Evolutionary conservation across 2,329 filamentous ascomycete species (phyloP).

Genomic region (Phoma sp.): DNA sequence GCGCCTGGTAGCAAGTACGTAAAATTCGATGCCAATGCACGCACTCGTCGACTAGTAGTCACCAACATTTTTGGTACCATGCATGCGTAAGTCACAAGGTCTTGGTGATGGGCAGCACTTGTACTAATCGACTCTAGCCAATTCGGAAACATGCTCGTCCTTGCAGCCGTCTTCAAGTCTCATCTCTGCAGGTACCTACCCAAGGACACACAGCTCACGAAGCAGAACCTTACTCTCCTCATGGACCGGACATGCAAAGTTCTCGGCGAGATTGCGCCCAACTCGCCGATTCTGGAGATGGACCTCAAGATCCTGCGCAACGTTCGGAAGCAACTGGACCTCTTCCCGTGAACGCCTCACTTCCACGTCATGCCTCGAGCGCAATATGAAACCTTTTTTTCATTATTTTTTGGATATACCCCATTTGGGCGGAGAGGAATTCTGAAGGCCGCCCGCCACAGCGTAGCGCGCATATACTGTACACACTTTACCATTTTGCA

Average conservation of each 20-base stretch:
- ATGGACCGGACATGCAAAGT: slow-evolving; percentile 71
- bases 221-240: slow-evolving; percentile 31
- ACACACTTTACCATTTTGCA: slow-evolving; percentile 18
- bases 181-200: slow-evolving; percentile 43
- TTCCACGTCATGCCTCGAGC: slow-evolving; percentile 1
- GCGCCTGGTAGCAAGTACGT: slow-evolving; percentile 30
- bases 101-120: neutral
- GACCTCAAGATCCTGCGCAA: slow-evolving; percentile 76
- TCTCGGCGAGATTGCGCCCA: slow-evolving; percentile 71
- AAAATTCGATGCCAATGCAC: slow-evolving; percentile 59
- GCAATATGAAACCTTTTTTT: slow-evolving; percentile 1
- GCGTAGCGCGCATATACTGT: slow-evolving; percentile 14
- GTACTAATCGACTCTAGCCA: slow-evolving; percentile 64
- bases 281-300: slow-evolving; percentile 74
- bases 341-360: slow-evolving; percentile 14
- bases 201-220: slow-evolving; percentile 31
- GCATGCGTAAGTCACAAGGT: slow-evolving; percentile 31
- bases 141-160: slow-evolving; percentile 95
- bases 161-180: slow-evolving; percentile 80
- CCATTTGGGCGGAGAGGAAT: slow-evolving; percentile 6
- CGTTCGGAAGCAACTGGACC: slow-evolving; percentile 30
- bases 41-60: slow-evolving; percentile 74
- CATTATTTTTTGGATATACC: slow-evolving; percentile 16
- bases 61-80: slow-evolving; percentile 78
- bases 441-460: slow-evolving; percentile 9